These are phyloP conservation scores for Gossypium mustelinum DNA, from an alignment of 345 rosid species.

Conservation along the genomic window DNA sequence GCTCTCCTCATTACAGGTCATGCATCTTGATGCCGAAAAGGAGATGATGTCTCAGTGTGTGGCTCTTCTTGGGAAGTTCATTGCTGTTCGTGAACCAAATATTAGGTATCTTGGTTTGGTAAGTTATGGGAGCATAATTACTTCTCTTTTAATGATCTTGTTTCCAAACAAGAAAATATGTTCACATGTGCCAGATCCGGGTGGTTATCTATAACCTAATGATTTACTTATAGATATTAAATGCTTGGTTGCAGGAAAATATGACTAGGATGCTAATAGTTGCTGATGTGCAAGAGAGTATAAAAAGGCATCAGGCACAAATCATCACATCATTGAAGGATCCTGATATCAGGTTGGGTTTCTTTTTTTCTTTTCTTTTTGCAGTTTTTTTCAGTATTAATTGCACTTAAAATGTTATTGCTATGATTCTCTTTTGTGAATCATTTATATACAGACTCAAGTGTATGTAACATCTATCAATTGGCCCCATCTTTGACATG, in stretches of 20 bases:
- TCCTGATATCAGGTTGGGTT: conserved; percentile 85
- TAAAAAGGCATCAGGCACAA: conserved; percentile 97
- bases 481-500: neutral
- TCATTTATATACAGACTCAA: neutral
- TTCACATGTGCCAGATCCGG: neutral
- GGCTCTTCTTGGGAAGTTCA: conserved; percentile 96
- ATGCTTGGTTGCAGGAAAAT: conserved; percentile 63
- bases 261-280: conserved; percentile 99
- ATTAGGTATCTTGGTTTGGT: conserved; percentile 99
- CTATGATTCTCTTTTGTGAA: neutral
- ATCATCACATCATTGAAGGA: conserved; percentile 96
- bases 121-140: conserved; percentile 31
- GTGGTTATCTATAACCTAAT: neutral
- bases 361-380: neutral
- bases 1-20: conserved; percentile 51
- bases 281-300: conserved; percentile 90
- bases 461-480: neutral
- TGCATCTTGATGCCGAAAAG: conserved; percentile 99
- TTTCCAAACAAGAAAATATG: neutral
- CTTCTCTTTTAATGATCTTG: neutral
- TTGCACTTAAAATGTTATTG: neutral
- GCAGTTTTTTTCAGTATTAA: neutral
- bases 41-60: conserved; percentile 99
- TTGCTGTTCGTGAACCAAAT: conserved; percentile 99
- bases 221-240: conserved; percentile 19